Evolutionary conservation across 352 stramenopile species (phyloP).

Genomic region (Stephanocyclus meneghinianus): DNA sequence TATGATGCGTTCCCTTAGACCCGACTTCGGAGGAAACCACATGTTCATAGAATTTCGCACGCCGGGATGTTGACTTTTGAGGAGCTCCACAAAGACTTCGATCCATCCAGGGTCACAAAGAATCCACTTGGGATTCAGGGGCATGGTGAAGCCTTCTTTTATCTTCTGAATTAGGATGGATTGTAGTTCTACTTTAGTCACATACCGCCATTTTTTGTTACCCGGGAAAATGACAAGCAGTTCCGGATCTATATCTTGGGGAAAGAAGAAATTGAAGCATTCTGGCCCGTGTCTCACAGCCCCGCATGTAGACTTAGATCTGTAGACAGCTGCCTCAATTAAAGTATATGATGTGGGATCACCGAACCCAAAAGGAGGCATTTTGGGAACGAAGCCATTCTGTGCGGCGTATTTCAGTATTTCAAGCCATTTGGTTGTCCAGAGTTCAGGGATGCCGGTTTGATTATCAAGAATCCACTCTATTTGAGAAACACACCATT

Average conservation of each 20-base stretch:
- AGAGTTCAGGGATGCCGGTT: conserved; percentile 21
- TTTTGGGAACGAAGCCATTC: conserved; percentile 49
- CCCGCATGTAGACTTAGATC: conserved; percentile 40
- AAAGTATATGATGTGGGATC: conserved; percentile 68
- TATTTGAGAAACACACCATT: conserved; percentile 66
- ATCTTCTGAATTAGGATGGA: conserved; percentile 59
- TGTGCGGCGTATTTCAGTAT: conserved; percentile 51
- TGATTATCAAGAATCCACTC: conserved; percentile 58
- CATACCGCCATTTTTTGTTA: conserved; percentile 55
- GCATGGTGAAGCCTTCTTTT: conserved; percentile 64
- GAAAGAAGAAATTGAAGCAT: conserved; percentile 80
- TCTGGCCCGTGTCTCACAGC: conserved; percentile 70
- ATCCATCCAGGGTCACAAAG: conserved; percentile 68
- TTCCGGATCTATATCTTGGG: conserved; percentile 71
- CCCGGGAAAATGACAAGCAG: conserved; percentile 63
- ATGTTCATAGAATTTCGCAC: conserved; percentile 52
- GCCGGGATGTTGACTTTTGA: conserved; percentile 37
- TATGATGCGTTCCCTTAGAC: conserved; percentile 64
- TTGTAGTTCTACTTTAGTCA: conserved; percentile 57
- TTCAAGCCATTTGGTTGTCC: conserved; percentile 65
- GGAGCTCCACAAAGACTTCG: conserved; percentile 57
- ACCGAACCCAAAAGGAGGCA: conserved; percentile 68
- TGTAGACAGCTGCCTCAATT: conserved; percentile 55
- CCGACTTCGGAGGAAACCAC: conserved; percentile 61
- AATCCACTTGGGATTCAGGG: conserved; percentile 74